phyloP scores from a whole-genome alignment of 2,329 filamentous ascomycete genomes.

The Emericellopsis atlantica region DNA sequence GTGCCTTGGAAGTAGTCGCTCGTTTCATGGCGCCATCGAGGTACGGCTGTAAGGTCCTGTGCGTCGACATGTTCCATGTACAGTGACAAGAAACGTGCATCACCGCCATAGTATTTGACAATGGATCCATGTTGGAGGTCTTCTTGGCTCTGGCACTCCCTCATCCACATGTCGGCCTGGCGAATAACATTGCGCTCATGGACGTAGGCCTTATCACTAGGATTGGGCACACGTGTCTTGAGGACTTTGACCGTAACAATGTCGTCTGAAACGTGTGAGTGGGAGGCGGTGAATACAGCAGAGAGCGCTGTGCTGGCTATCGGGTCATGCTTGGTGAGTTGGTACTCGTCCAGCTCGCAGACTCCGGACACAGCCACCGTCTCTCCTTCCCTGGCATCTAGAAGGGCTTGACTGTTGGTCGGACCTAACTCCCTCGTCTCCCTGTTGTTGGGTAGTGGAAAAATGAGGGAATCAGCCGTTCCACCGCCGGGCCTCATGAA shows the following conservation, averaged over 20 bases:
- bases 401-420: constrained; percentile 32
- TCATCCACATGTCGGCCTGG: constrained; percentile 47
- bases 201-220: constrained; percentile 31
- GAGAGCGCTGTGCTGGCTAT: constrained; percentile 43
- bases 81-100: constrained; percentile 44
- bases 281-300: constrained; percentile 40
- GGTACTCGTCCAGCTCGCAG: constrained; percentile 39
- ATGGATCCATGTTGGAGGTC: constrained; percentile 43
- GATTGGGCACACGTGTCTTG: constrained; percentile 33
- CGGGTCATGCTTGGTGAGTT: constrained; percentile 40
- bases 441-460: constrained; percentile 33
- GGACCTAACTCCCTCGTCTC: constrained; percentile 32
- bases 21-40: constrained; percentile 33
- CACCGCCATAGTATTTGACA: constrained; percentile 44
- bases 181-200: constrained; percentile 42
- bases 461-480: constrained; percentile 34
- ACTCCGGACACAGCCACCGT: constrained; percentile 35
- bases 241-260: constrained; percentile 49
- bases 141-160: constrained; percentile 43
- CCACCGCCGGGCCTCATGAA: constrained; percentile 27
- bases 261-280: constrained; percentile 37
- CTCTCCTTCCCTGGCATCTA: constrained; percentile 36
- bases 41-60: constrained; percentile 34
- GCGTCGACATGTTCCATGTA: constrained; percentile 52
- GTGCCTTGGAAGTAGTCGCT: constrained; percentile 37